Evolutionary conservation across 23 red algal genomes (phyloP).

Genomic region (Gracilaria vermiculophylla): DNA sequence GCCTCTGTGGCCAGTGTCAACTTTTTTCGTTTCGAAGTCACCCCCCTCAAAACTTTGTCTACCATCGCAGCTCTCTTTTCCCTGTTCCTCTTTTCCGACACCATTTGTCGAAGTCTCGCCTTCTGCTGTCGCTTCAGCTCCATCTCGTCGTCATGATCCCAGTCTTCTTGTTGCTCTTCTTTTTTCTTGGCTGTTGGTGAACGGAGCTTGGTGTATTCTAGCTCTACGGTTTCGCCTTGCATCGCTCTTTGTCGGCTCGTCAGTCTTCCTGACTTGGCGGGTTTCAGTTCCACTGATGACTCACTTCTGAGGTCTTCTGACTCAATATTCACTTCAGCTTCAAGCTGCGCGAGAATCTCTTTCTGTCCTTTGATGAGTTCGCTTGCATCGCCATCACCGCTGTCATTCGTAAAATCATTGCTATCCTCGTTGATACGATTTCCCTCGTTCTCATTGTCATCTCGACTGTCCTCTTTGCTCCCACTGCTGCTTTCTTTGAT

Average conservation of each 20-base stretch:
- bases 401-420: constrained; percentile 16
- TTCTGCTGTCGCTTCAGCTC: constrained; percentile 64
- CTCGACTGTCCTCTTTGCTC: neutral
- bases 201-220: constrained; percentile 53
- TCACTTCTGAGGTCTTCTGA: constrained; percentile 30
- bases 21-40: constrained; percentile 82
- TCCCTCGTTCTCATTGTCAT: neutral
- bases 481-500: constrained; percentile 24
- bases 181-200: constrained; percentile 57
- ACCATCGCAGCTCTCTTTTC: constrained; percentile 82
- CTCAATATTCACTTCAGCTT: constrained; percentile 14
- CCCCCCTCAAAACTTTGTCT: constrained; percentile 73
- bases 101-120: constrained; percentile 71
- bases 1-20: constrained; percentile 55
- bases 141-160: constrained; percentile 59
- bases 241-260: constrained; percentile 62
- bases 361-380: constrained; percentile 3
- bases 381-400: constrained; percentile 11
- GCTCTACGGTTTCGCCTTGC: constrained; percentile 54
- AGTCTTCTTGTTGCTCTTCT: constrained; percentile 12
- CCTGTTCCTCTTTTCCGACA: constrained; percentile 77
- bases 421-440: constrained; percentile 13
- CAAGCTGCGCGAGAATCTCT: constrained; percentile 17
- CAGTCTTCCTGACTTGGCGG: constrained; percentile 5
- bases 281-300: neutral